A percentile compares a stretch with the other conserved stretches of the same genome.
These are phyloP conservation scores for Sindora glabra DNA, from an alignment of 306 rosid genomes.

Conservation along the genomic window DNA sequence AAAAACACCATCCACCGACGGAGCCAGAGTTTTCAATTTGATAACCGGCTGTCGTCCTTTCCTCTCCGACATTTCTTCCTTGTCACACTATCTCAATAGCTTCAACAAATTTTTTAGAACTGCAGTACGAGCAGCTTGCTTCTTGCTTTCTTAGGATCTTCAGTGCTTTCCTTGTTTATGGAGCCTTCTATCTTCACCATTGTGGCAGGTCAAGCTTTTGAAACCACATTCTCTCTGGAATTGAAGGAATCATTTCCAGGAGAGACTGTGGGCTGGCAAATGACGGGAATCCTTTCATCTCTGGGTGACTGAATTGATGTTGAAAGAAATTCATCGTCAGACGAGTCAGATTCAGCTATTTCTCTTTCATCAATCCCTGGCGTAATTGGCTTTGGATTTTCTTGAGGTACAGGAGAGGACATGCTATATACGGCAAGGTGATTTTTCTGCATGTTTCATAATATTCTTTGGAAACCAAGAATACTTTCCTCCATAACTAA, in stretches of 20 bases:
- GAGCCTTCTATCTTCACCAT: slow-evolving; percentile 10
- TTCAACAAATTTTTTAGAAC: background rate
- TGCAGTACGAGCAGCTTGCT: slow-evolving; percentile 14
- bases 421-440: slow-evolving; percentile 46
- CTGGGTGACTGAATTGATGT: slow-evolving; percentile 17
- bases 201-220: slow-evolving; percentile 13
- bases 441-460: slow-evolving; percentile 50
- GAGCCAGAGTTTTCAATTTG: background rate
- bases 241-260: slow-evolving; percentile 13
- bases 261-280: slow-evolving; percentile 12
- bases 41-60: background rate
- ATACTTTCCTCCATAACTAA: slow-evolving; percentile 49
- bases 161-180: background rate
- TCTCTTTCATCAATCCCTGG: slow-evolving; percentile 10
- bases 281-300: slow-evolving; percentile 25
- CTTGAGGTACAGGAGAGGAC: slow-evolving; percentile 52
- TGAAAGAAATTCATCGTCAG: slow-evolving; percentile 34
- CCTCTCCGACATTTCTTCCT: slow-evolving; percentile 14
- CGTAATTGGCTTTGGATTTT: slow-evolving; percentile 22
- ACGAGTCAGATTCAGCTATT: slow-evolving; percentile 34
- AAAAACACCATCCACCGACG: too few species aligned
- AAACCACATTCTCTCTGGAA: slow-evolving; percentile 20
- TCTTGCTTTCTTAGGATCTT: slow-evolving; percentile 15
- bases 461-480: slow-evolving; percentile 34
- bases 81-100: background rate